phyloP scores from a whole-genome alignment of 2,329 filamentous ascomycete genomes.

The Thielaviopsis cerberus region DNA sequence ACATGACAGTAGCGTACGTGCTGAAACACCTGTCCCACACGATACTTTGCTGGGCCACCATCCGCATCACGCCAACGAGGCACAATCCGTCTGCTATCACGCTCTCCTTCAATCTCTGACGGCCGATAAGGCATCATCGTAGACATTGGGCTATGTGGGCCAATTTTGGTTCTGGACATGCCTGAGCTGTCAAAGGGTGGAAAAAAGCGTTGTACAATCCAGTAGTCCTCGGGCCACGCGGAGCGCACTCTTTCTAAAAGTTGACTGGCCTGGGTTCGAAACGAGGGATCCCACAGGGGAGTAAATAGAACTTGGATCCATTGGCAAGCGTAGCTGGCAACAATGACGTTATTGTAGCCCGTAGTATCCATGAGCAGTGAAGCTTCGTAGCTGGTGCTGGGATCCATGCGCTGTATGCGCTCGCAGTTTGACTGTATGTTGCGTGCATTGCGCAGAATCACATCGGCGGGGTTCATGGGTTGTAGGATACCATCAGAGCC shows the following conservation, averaged over 20 bases:
- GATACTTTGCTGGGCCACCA: slow-evolving; percentile 24
- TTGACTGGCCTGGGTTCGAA: background rate
- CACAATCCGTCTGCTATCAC: slow-evolving; percentile 23
- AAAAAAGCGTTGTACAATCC: slow-evolving; percentile 10
- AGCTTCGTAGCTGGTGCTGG: background rate
- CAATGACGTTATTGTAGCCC: slow-evolving; percentile 3
- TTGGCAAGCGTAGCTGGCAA: slow-evolving; percentile 3
- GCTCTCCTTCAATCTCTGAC: slow-evolving; percentile 20
- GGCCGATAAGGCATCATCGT: slow-evolving; percentile 12
- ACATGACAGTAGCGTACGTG: slow-evolving; percentile 66
- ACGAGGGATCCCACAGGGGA: slow-evolving; percentile 2
- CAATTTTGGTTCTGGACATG: background rate
- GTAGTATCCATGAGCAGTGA: background rate
- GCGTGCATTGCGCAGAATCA: slow-evolving; percentile 51
- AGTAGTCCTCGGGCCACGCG: slow-evolving; percentile 8
- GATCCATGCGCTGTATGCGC: slow-evolving; percentile 8
- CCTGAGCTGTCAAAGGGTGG: background rate
- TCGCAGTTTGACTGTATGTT: slow-evolving; percentile 10
- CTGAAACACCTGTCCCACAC: slow-evolving; percentile 65
- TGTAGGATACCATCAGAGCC: slow-evolving; percentile 35
- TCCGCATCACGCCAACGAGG: background rate
- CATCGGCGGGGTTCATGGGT: slow-evolving; percentile 43
- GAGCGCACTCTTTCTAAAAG: background rate
- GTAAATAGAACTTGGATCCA: slow-evolving; percentile 5
- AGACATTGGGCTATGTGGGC: slow-evolving; percentile 13